A percentile compares a stretch with the other conserved stretches of the same genome.
These are phyloP conservation scores for Lactarius hengduanensis DNA, from an alignment of 768 basidiomycete genomes.

Conservation along the genomic window DNA sequence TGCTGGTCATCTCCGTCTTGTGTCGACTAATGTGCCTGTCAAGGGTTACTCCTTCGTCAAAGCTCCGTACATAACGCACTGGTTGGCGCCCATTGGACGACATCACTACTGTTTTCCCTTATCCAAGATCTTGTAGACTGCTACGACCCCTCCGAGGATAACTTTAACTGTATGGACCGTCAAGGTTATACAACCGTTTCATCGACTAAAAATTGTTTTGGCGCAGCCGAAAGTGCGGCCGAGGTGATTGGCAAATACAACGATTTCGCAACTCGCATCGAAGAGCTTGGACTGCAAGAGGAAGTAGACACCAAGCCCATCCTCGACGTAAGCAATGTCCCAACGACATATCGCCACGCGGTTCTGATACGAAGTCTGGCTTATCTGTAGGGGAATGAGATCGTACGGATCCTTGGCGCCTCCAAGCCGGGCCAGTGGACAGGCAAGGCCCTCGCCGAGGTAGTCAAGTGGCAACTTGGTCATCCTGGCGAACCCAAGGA, in stretches of 20 bases:
- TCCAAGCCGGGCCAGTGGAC: constrained; percentile 70
- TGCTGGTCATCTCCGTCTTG: constrained; percentile 4
- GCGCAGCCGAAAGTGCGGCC: constrained; percentile 45
- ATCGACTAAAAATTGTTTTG: constrained; percentile 26
- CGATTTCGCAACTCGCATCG: constrained; percentile 54
- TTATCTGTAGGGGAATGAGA: constrained; percentile 63
- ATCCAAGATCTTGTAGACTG: constrained; percentile 63
- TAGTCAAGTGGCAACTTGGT: constrained; percentile 85
- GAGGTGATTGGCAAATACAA: constrained; percentile 64
- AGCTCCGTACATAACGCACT: constrained; percentile 60
- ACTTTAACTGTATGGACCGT: constrained; percentile 45
- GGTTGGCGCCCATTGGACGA: constrained; percentile 67
- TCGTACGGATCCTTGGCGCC: constrained; percentile 52
- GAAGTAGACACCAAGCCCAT: constrained; percentile 69
- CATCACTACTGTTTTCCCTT: constrained; percentile 71
- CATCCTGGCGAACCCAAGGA: constrained; percentile 65
- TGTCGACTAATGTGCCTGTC: constrained; percentile 1
- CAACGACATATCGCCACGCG: not conserved
- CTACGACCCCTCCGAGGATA: constrained; percentile 45
- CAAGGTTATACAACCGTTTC: constrained; percentile 18
- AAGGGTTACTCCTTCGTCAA: constrained; percentile 69
- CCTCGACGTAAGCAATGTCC: constrained; percentile 61
- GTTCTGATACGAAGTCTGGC: constrained; percentile 7
- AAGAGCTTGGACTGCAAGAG: constrained; percentile 57
- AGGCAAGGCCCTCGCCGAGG: constrained; percentile 55